Evolutionary conservation across 2,329 filamentous ascomycete genomes (phyloP).

Genomic region (Pyrenochaeta sp.): DNA sequence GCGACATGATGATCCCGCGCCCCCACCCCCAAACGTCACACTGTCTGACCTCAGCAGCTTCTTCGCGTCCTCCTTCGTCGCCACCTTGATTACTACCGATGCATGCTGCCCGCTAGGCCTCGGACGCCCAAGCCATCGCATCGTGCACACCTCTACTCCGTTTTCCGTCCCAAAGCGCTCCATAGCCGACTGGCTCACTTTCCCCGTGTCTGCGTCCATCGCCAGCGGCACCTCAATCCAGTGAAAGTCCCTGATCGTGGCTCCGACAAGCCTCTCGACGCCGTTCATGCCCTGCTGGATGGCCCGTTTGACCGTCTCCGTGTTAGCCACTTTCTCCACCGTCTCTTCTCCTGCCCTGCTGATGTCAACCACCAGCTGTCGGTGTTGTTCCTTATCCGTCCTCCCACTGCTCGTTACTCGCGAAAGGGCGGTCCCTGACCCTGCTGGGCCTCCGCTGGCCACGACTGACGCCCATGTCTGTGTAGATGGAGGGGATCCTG

Average conservation of each 20-base stretch:
- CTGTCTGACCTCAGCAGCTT: constrained; percentile 11
- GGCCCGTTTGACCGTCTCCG: constrained; percentile 7
- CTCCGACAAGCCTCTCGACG: not conserved
- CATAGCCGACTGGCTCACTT: constrained; percentile 1
- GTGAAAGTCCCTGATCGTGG: not conserved
- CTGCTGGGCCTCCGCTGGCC: not conserved
- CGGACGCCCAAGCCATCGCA: constrained; percentile 7
- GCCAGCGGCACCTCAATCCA: constrained; percentile 1
- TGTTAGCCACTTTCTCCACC: constrained; percentile 9
- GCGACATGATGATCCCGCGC: constrained; percentile 10
- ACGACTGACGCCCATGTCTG: constrained; percentile 10
- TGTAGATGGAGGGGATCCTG: constrained; percentile 5
- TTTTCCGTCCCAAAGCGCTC: constrained; percentile 1
- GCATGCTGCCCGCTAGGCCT: constrained; percentile 10
- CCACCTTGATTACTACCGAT: constrained; percentile 12
- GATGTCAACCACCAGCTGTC: constrained; percentile 10
- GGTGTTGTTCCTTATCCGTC: not conserved
- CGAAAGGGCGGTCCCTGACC: not conserved
- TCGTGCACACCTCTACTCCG: constrained; percentile 1
- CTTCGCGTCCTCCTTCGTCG: constrained; percentile 10
- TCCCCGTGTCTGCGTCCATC: not conserved
- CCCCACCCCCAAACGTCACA: constrained; percentile 5
- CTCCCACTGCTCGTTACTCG: not conserved
- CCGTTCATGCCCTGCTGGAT: constrained; percentile 8
- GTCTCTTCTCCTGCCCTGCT: constrained; percentile 2